These are phyloP conservation scores for Zymoseptoria pseudotritici DNA, from an alignment of 2,329 filamentous ascomycete species.

Conservation along the genomic window DNA sequence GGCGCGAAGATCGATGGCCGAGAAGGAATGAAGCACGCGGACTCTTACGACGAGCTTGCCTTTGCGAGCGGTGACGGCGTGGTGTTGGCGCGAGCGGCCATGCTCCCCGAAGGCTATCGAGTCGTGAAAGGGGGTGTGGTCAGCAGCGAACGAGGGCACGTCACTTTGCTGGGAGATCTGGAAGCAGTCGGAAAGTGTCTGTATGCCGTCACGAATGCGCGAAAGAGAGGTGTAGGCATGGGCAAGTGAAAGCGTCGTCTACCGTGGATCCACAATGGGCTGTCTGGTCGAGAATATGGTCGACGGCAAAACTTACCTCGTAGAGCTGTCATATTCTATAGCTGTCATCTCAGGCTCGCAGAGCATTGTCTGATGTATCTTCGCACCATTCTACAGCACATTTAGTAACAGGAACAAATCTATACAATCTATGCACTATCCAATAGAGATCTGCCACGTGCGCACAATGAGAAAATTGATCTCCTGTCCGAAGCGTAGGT, in stretches of 20 bases:
- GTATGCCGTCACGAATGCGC: conserved; percentile 57
- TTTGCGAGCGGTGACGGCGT: conserved; percentile 88
- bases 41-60: conserved; percentile 78
- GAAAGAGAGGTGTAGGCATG: conserved; percentile 65
- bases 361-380: background rate
- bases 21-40: conserved; percentile 66
- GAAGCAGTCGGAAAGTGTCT: conserved; percentile 71
- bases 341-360: background rate
- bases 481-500: background rate
- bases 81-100: conserved; percentile 74
- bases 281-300: background rate
- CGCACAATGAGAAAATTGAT: background rate
- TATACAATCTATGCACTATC: background rate
- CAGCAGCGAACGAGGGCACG: conserved; percentile 75
- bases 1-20: conserved; percentile 66
- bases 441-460: background rate
- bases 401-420: background rate
- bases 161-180: conserved; percentile 78
- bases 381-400: background rate
- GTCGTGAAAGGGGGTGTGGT: conserved; percentile 67
- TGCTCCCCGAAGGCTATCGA: conserved; percentile 74
- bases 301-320: background rate
- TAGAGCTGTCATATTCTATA: background rate
- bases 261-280: background rate
- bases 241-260: conserved; percentile 29